Evolutionary conservation across 164 flowering plant species (phyloP).

Genomic region (Stephania yunnanensis): DNA sequence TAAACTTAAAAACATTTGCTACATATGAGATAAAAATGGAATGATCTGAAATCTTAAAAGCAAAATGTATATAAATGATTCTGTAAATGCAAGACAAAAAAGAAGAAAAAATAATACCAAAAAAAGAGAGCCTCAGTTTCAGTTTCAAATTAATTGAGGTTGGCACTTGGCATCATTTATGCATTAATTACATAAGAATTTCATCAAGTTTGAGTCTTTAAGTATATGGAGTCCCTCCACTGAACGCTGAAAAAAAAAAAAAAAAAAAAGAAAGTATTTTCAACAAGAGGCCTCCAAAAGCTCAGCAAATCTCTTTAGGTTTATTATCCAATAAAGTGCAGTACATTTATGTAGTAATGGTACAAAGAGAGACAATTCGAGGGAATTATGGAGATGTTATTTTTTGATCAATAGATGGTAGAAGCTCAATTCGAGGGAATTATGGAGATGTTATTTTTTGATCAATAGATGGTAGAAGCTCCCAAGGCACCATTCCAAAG

Average conservation of each 20-base stretch:
- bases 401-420: slow-evolving; percentile 12
- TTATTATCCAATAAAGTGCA: background rate
- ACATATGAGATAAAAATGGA: too few relatives aligned
- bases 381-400: background rate
- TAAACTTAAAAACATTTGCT: too few relatives aligned
- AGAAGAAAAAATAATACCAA: background rate
- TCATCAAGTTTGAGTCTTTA: background rate
- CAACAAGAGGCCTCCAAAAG: background rate
- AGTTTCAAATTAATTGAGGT: too few relatives aligned
- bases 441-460: background rate
- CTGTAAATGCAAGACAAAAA: background rate
- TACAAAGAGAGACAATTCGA: background rate
- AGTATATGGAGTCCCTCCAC: background rate
- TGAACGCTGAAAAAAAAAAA: background rate
- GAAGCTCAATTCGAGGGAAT: slow-evolving; percentile 17
- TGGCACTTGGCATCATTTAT: too few relatives aligned
- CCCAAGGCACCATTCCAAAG: slow-evolving; percentile 21
- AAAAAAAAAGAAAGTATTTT: too few relatives aligned
- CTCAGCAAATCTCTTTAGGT: background rate
- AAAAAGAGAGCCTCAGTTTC: background rate
- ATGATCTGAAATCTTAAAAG: too few relatives aligned
- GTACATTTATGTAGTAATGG: background rate
- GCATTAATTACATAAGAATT: too few relatives aligned
- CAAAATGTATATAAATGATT: background rate
- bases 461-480: slow-evolving; percentile 20